These are phyloP conservation scores for Calonectria fujianensis DNA, from an alignment of 2,329 filamentous ascomycete species.

Conservation along the genomic window DNA sequence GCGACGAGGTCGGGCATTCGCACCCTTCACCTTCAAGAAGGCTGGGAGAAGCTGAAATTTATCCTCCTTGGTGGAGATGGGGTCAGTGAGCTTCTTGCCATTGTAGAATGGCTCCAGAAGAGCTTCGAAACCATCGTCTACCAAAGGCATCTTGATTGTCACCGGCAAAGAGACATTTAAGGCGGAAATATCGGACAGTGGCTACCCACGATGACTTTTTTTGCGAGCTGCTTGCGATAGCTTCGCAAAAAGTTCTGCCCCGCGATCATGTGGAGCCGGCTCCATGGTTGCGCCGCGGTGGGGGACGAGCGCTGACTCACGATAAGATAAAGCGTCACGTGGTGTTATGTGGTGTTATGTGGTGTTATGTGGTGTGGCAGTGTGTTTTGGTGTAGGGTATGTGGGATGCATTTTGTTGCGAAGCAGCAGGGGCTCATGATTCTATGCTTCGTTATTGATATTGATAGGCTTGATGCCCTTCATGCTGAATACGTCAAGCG, in stretches of 20 bases:
- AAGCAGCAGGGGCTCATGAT: background rate
- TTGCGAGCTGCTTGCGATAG: constrained; percentile 53
- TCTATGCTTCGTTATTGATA: background rate
- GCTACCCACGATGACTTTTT: constrained; percentile 49
- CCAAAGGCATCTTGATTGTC: constrained; percentile 68
- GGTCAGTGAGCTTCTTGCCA: constrained; percentile 79
- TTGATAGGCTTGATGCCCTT: background rate
- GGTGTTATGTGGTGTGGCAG: no score
- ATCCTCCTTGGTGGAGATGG: constrained; percentile 82
- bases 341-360: background rate
- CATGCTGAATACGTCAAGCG: background rate
- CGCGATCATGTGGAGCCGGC: constrained; percentile 55
- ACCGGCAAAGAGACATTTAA: constrained; percentile 59
- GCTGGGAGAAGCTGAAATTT: constrained; percentile 98
- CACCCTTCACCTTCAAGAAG: constrained; percentile 97
- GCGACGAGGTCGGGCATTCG: constrained; percentile 47
- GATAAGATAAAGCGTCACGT: constrained; percentile 51
- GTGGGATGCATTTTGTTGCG: background rate
- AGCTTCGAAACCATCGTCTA: constrained; percentile 80
- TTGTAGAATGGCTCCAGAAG: constrained; percentile 81
- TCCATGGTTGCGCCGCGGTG: constrained; percentile 52
- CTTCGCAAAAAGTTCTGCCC: constrained; percentile 59
- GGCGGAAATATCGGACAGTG: constrained; percentile 40
- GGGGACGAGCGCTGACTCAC: constrained; percentile 51
- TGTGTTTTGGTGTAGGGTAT: constrained; percentile 26